Conservation (phyloP, 352 stramenopile genomes). For the Thalassiosira pacifica region DNA sequence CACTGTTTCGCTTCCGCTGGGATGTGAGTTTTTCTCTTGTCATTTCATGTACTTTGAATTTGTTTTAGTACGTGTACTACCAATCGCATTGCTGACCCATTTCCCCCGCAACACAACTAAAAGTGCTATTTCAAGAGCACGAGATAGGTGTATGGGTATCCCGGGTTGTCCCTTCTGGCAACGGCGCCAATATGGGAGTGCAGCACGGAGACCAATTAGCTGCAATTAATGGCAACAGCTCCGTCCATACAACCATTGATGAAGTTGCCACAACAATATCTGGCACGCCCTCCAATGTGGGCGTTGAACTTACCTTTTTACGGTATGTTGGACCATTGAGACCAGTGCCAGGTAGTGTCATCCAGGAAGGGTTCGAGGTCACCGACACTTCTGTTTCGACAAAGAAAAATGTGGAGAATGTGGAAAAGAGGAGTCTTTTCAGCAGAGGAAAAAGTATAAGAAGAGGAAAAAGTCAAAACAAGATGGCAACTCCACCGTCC, state of each 20-base stretch:
- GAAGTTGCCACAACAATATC: constrained; percentile 72
- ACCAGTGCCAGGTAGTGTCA: constrained; percentile 43
- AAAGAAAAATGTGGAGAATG: constrained; percentile 19
- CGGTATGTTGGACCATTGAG: constrained; percentile 78
- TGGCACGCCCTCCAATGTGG: constrained; percentile 38
- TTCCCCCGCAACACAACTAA: constrained; percentile 7
- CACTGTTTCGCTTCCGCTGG: constrained; percentile 75
- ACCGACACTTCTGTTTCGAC: constrained; percentile 42
- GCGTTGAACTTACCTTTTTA: constrained; percentile 80
- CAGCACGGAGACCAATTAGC: constrained; percentile 83
- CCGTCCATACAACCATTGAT: constrained; percentile 77
- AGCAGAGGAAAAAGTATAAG: neutral
- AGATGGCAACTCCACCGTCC: neutral
- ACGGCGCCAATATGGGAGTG: constrained; percentile 65
- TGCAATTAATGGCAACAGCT: constrained; percentile 76
- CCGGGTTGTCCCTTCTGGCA: constrained; percentile 72
- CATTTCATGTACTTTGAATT: constrained; percentile 19
- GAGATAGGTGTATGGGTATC: constrained; percentile 79
- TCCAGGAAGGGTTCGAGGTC: constrained; percentile 69
- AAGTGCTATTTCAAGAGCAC: constrained; percentile 84
- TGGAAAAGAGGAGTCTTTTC: neutral
- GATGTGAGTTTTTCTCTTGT: constrained; percentile 64
- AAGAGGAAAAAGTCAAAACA: neutral
- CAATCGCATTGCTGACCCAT: neutral
- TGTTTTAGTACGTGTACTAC: neutral